Evolutionary conservation across 495 filamentous ascomycete genomes (phyloP).

Genomic region (Penicillium cataractarum): DNA sequence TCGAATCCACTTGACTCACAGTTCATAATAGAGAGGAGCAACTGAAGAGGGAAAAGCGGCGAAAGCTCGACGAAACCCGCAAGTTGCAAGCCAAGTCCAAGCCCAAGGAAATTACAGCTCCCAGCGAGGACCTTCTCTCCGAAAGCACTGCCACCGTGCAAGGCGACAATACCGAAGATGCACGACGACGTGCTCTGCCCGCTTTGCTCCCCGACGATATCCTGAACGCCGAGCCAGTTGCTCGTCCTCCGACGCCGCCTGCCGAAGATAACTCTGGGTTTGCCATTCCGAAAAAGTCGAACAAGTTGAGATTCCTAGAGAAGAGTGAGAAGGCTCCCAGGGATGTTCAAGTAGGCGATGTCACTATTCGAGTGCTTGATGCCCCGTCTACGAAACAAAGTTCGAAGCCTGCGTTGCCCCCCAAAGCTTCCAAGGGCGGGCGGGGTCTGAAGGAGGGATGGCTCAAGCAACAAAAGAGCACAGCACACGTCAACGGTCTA

Average conservation of each 20-base stretch:
- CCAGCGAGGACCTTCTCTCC: constrained; percentile 40
- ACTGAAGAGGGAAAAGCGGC: constrained; percentile 49
- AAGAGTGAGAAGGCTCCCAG: constrained; percentile 54
- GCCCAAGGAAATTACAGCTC: constrained; percentile 33
- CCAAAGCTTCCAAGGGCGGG: constrained; percentile 52
- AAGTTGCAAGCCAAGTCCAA: constrained; percentile 53
- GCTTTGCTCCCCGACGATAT: constrained; percentile 58
- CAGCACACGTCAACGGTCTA: constrained; percentile 42
- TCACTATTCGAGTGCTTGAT: constrained; percentile 57
- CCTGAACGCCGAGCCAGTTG: constrained; percentile 48
- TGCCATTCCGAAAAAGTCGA: constrained; percentile 37
- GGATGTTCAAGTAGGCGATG: constrained; percentile 55
- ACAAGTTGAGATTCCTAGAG: constrained; percentile 56
- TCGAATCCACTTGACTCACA: constrained; percentile 23
- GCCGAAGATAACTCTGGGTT: constrained; percentile 28
- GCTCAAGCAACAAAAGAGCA: constrained; percentile 47
- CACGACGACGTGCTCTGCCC: constrained; percentile 45
- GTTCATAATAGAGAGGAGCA: constrained; percentile 43
- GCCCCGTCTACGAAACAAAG: constrained; percentile 39
- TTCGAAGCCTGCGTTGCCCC: constrained; percentile 45
- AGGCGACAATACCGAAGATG: constrained; percentile 45
- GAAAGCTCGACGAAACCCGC: constrained; percentile 50
- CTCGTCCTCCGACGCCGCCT: constrained; percentile 46
- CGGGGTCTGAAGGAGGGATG: constrained; percentile 52
- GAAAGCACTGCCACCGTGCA: constrained; percentile 48